phyloP scores from a whole-genome alignment of 257 asterid genomes.

The Solanum chmielewskii region DNA sequence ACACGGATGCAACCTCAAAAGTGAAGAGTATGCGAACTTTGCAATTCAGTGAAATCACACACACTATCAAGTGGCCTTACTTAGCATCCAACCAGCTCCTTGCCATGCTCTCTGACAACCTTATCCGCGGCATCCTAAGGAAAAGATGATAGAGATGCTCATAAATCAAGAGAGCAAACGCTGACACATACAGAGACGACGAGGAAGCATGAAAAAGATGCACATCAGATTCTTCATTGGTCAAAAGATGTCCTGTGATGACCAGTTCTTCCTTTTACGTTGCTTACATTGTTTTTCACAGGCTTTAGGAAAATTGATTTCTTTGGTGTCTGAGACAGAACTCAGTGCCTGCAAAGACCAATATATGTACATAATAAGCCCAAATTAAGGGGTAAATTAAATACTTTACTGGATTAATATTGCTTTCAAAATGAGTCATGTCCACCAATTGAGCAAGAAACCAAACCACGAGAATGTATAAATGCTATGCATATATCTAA shows the following conservation, averaged over 20 bases:
- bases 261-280: background rate
- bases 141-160: background rate
- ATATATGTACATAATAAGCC: background rate
- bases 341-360: background rate
- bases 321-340: background rate
- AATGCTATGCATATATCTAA: background rate
- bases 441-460: background rate
- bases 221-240: background rate
- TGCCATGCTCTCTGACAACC: background rate
- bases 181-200: background rate
- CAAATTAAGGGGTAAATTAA: background rate
- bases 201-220: background rate
- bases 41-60: background rate
- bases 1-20: background rate
- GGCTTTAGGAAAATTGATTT: background rate
- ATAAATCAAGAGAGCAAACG: background rate
- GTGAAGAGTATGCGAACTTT: background rate
- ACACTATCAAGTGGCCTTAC: slow-evolving; percentile 21
- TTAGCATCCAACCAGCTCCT: slow-evolving; percentile 18
- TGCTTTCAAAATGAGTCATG: background rate
- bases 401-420: background rate
- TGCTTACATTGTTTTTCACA: background rate
- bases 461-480: background rate
- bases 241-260: background rate
- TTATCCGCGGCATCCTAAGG: slow-evolving; percentile 1